A percentile compares a stretch with the other conserved stretches of the same genome.
Evolutionary conservation across 257 asterid genomes (phyloP).

Genomic region (Gentiana dahurica): DNA sequence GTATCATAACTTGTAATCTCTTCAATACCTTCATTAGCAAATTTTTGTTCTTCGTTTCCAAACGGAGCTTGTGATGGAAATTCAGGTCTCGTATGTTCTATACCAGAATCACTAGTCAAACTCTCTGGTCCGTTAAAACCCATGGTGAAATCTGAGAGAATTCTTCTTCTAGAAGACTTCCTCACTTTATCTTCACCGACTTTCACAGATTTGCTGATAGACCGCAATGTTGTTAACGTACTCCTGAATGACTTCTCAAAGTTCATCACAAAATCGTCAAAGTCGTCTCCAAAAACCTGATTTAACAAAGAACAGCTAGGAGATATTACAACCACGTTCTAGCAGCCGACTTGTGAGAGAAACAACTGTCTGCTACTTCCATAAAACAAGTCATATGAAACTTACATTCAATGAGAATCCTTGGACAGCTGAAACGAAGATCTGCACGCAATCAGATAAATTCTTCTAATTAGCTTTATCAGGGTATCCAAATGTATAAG

Average conservation of each 20-base stretch:
- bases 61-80: constrained; percentile 12
- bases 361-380: not conserved
- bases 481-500: no score
- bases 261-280: constrained; percentile 29
- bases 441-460: constrained; percentile 32
- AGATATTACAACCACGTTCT: not conserved
- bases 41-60: constrained; percentile 10
- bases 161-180: constrained; percentile 14
- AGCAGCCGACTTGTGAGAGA: not conserved
- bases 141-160: constrained; percentile 18
- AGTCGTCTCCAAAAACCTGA: constrained; percentile 33
- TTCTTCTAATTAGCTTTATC: not conserved
- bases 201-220: constrained; percentile 40
- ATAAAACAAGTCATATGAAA: constrained; percentile 7
- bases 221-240: constrained; percentile 44
- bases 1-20: constrained; percentile 12
- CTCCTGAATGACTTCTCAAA: constrained; percentile 41
- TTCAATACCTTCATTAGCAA: constrained; percentile 22
- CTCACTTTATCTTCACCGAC: constrained; percentile 18
- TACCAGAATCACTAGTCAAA: constrained; percentile 13
- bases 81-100: constrained; percentile 16
- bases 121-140: constrained; percentile 17
- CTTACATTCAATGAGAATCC: constrained; percentile 34
- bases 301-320: constrained; percentile 18
- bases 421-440: constrained; percentile 66